Evolutionary conservation across 2,329 filamentous ascomycete genomes (phyloP).

Genomic region (Aspergillus piperis): DNA sequence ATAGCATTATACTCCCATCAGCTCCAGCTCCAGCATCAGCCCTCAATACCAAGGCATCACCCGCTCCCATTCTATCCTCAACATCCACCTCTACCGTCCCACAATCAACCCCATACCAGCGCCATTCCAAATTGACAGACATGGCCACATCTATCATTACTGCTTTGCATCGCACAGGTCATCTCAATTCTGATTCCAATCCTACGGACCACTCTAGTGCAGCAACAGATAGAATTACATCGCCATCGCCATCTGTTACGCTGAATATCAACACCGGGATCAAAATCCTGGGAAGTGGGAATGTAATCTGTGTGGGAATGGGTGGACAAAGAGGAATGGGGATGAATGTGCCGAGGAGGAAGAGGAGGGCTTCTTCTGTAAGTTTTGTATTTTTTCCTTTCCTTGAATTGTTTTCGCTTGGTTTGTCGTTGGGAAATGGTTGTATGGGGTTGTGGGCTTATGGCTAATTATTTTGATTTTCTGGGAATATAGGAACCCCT

Average conservation of each 20-base stretch:
- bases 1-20: slow-evolving; percentile 32
- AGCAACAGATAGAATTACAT: neutral
- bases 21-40: neutral
- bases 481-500: too few relatives aligned
- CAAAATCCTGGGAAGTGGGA: slow-evolving; percentile 30
- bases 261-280: slow-evolving; percentile 34
- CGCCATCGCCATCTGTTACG: slow-evolving; percentile 16
- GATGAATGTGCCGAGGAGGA: neutral
- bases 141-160: slow-evolving; percentile 28
- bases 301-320: slow-evolving; percentile 25
- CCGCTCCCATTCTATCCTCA: slow-evolving; percentile 5
- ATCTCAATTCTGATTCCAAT: slow-evolving; percentile 8
- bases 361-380: too few relatives aligned
- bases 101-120: slow-evolving; percentile 22
- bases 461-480: too few relatives aligned
- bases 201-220: slow-evolving; percentile 1
- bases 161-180: slow-evolving; percentile 23
- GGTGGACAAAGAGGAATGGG: too few relatives aligned
- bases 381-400: too few relatives aligned
- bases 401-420: too few relatives aligned
- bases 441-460: too few relatives aligned
- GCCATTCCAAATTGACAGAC: slow-evolving; percentile 28
- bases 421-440: too few relatives aligned
- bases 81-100: slow-evolving; percentile 5
- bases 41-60: neutral